Evolutionary conservation across 139 green algal genomes (phyloP), one percentile per base, ranked within the genome.

Genomic region (Chlamydomonas sphaeroides): DNA sequence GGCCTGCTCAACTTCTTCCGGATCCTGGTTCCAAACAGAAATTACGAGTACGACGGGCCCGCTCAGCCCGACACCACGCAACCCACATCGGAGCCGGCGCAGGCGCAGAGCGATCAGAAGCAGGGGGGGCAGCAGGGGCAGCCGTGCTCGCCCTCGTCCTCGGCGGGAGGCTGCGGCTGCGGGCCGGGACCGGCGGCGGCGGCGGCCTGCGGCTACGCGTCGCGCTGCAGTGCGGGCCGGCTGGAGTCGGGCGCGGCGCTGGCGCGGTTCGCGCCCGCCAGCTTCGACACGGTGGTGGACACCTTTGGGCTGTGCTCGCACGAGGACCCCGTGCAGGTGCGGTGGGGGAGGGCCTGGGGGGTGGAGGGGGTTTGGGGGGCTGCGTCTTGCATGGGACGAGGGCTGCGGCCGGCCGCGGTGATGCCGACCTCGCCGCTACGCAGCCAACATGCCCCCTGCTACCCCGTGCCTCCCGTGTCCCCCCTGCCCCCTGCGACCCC

Each of bases 261-360:
- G 36, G 61, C 76, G 1, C 80, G 39, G 3, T 94, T 95, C 63
- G 69, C 74, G 23, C 57, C 75, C 6, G 39, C 56, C 30, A 87
- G 39, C n/a, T 96, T 95, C 86, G 93, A 97, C 79, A 92, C 88
- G 0, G 89, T 97, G 3, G 88, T 98, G 32, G 93, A 97, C 57
- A 83, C 87, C 11, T 91, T 88, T 65, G 87, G 87, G 30, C 74
- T 91, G 33, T 91, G 87, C 68, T 86, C 72, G 0, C 83, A 88
- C 53, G 87, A 88, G 18, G 73, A 88, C 61, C 87, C 87, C 8
- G 63, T 82, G 23, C 74, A 71, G 59, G 74, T 70, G 21, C 38
- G 51, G 59, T n/a, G 30, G 28, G 8, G 53, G 53, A 32, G 53
- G 11, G 45, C 45, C 11, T 53, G 45, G 10, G 45, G 10, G 14